Evolutionary conservation across 2,329 filamentous ascomycete species (phyloP).

Genomic region (Paradendryphiella salina): DNA sequence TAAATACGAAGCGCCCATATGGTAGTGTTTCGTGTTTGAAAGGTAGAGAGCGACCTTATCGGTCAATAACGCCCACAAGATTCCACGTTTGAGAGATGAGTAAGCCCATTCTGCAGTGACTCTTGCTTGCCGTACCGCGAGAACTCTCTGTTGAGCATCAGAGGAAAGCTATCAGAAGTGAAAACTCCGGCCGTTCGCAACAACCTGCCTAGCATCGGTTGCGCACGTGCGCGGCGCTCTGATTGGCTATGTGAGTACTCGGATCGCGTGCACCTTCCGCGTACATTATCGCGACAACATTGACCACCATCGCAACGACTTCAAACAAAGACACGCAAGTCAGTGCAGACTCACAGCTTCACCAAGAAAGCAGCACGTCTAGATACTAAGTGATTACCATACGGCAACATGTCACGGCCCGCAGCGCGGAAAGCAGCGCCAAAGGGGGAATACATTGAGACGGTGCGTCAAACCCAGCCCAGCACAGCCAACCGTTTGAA

Average conservation of each 20-base stretch:
- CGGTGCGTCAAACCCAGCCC: conserved; percentile 61
- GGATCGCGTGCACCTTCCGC: conserved; percentile 10
- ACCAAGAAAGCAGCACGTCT: too few species aligned
- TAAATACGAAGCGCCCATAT: too few species aligned
- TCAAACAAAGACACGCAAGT: not conserved
- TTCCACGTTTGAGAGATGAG: too few species aligned
- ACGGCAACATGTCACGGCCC: conserved; percentile 46
- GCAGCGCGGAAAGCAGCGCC: conserved; percentile 60
- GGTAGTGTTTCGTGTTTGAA: too few species aligned
- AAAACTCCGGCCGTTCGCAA: not conserved
- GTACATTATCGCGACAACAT: not conserved
- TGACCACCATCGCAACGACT: not conserved
- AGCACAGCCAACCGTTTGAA: not conserved
- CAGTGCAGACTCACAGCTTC: not conserved
- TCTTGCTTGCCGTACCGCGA: not conserved
- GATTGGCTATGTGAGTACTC: conserved; percentile 3
- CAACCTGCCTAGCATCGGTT: not conserved
- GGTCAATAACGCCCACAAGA: too few species aligned
- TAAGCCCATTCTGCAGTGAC: not conserved
- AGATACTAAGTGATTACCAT: not conserved
- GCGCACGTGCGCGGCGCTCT: not conserved
- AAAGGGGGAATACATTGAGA: conserved; percentile 96
- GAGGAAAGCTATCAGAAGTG: not conserved
- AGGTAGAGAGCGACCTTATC: too few species aligned
- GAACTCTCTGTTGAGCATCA: not conserved